Conservation (phyloP, 768 basidiomycete genomes). For the Tricholoma sp. region DNA sequence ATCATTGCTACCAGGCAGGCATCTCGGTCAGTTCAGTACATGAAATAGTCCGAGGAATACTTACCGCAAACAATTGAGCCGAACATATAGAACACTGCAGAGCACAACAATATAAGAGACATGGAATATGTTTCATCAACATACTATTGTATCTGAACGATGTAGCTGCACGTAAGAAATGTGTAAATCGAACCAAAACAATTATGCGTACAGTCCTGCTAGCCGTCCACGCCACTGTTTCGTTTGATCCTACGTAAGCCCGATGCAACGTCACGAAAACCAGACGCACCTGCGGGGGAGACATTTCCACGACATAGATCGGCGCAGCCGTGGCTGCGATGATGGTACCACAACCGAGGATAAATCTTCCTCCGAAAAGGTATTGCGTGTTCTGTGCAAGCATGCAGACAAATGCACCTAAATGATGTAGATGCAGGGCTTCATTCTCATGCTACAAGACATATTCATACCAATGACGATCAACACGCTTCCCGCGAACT, state of each 20-base stretch:
- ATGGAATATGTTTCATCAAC: slow-evolving; percentile 14
- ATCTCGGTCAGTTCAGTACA: not conserved
- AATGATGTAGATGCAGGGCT: not conserved
- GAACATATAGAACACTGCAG: slow-evolving; percentile 40
- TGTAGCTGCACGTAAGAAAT: not conserved
- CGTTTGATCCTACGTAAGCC: too few species aligned
- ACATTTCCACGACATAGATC: slow-evolving; percentile 54
- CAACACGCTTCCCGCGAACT: slow-evolving; percentile 36
- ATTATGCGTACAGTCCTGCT: slow-evolving; percentile 39
- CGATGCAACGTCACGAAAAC: too few species aligned
- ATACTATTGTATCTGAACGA: slow-evolving; percentile 28
- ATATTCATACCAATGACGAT: slow-evolving; percentile 28
- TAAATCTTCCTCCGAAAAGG: slow-evolving; percentile 47
- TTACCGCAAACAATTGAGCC: slow-evolving; percentile 39
- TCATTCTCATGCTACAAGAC: not conserved
- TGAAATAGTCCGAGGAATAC: slow-evolving; percentile 5
- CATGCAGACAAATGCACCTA: slow-evolving; percentile 43
- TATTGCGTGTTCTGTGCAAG: slow-evolving; percentile 38
- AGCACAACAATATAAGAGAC: not conserved
- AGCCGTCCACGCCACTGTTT: slow-evolving; percentile 42
- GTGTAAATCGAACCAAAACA: slow-evolving; percentile 1
- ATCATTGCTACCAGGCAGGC: slow-evolving; percentile 29
- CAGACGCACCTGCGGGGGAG: slow-evolving; percentile 43
- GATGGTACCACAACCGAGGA: slow-evolving; percentile 50
- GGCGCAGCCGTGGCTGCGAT: slow-evolving; percentile 39